Conservation (phyloP, 2,329 filamentous ascomycete genomes). For the Metarhizium humberi region DNA sequence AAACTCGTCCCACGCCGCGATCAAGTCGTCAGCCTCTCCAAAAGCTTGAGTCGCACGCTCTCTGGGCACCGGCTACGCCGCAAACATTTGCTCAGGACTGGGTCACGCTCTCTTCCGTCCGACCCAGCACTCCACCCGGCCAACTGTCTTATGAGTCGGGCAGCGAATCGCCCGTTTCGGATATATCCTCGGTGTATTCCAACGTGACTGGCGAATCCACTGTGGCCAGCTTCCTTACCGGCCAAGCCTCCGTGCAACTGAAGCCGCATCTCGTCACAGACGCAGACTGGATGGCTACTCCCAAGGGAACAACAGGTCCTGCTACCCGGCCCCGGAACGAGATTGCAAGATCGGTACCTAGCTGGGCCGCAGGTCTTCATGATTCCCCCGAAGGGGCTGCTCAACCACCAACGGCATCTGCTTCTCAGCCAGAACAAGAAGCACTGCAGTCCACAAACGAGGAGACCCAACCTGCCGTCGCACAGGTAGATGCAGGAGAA, state of each 20-base stretch:
- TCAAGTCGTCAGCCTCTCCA: neutral
- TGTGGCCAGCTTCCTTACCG: constrained; percentile 2
- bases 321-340: neutral
- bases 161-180: constrained; percentile 9
- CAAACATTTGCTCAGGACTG: constrained; percentile 6
- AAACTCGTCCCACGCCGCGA: constrained; percentile 2
- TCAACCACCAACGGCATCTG: neutral
- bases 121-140: constrained; percentile 3
- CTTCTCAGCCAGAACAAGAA: neutral
- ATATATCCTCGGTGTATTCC: constrained; percentile 6
- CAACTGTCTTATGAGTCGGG: constrained; percentile 6
- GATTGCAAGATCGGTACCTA: neutral
- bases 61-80: constrained; percentile 3
- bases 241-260: neutral
- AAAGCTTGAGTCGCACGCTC: constrained; percentile 1
- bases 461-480: neutral
- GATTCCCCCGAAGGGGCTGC: neutral
- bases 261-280: neutral
- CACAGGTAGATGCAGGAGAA: neutral
- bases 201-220: constrained; percentile 8
- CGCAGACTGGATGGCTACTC: neutral
- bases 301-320: neutral
- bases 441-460: neutral
- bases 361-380: neutral
- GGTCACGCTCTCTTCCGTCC: constrained; percentile 6